A percentile compares a stretch with the other conserved stretches of the same genome.
Conservation (phyloP, 129 eudicot species). For the Smallanthus sonchifolius region DNA sequence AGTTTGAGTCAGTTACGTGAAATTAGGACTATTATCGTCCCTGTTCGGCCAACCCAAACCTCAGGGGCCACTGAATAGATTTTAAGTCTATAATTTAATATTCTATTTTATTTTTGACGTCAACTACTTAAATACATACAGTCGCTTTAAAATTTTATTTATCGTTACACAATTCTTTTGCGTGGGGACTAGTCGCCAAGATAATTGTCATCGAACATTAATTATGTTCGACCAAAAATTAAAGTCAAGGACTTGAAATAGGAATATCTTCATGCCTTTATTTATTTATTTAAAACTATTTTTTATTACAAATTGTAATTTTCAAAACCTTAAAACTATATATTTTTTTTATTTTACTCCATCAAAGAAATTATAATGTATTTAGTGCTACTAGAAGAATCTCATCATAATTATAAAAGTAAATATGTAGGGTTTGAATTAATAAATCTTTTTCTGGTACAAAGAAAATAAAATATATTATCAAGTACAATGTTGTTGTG, state of each 20-base stretch:
- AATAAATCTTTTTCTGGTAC: neutral
- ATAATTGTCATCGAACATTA: neutral
- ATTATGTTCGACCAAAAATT: neutral
- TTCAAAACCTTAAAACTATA: neutral
- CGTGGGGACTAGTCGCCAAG: neutral
- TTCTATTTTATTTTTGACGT: neutral
- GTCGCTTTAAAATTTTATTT: neutral
- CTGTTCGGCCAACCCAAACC: neutral
- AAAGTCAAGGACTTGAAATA: neutral
- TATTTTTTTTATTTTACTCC: neutral
- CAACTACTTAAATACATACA: neutral
- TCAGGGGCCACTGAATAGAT: neutral
- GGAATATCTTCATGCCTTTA: neutral
- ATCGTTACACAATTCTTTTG: neutral
- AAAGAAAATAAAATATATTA: neutral
- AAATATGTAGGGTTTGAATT: neutral
- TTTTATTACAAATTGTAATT: neutral
- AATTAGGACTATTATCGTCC: neutral
- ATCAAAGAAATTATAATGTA: neutral
- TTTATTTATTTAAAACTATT: neutral
- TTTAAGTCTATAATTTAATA: neutral
- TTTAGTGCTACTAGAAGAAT: neutral
- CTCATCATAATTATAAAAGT: neutral
- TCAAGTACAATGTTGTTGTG: neutral
- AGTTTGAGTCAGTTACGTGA: neutral